phyloP scores from a whole-genome alignment of 768 basidiomycete genomes.

The Mycena latifolia region DNA sequence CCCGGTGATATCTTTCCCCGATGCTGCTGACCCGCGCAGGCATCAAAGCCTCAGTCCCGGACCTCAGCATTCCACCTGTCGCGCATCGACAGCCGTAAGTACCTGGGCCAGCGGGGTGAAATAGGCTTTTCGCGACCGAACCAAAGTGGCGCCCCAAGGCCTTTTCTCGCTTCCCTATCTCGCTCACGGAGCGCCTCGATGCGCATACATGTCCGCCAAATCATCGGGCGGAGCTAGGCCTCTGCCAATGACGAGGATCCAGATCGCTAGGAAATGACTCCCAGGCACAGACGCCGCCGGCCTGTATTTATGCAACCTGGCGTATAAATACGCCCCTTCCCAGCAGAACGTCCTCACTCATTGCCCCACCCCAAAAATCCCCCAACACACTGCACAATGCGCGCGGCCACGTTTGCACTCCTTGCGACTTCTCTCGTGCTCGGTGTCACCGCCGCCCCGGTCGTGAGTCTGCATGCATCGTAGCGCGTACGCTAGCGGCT shows the following conservation, averaged over 20 bases:
- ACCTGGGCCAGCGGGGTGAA: conserved; percentile 14
- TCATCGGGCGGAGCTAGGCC: conserved; percentile 19
- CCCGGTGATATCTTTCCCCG: conserved; percentile 20
- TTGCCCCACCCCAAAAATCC: background rate
- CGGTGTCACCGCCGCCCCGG: conserved; percentile 13
- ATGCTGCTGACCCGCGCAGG: background rate
- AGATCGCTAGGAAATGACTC: conserved; percentile 27
- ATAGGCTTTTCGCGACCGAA: conserved; percentile 21
- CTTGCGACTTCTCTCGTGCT: conserved; percentile 4
- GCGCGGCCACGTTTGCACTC: background rate
- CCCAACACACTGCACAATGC: conserved; percentile 11
- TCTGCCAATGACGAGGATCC: conserved; percentile 24
- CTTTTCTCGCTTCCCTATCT: conserved; percentile 27
- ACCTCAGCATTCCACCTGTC: conserved; percentile 4
- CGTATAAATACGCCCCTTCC: conserved; percentile 16
- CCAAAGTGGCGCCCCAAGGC: background rate
- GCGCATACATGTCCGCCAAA: conserved; percentile 23
- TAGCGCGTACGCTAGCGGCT: conserved; percentile 2
- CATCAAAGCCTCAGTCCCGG: background rate
- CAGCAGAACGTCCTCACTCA: background rate
- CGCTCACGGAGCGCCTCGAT: conserved; percentile 3
- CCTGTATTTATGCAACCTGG: too few relatives aligned
- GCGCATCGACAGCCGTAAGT: too few relatives aligned
- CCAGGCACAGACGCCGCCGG: conserved; percentile 4
- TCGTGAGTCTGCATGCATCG: conserved; percentile 17